These are phyloP conservation scores for Penicillium pancosmium DNA, from an alignment of 495 filamentous ascomycete genomes.

Conservation along the genomic window DNA sequence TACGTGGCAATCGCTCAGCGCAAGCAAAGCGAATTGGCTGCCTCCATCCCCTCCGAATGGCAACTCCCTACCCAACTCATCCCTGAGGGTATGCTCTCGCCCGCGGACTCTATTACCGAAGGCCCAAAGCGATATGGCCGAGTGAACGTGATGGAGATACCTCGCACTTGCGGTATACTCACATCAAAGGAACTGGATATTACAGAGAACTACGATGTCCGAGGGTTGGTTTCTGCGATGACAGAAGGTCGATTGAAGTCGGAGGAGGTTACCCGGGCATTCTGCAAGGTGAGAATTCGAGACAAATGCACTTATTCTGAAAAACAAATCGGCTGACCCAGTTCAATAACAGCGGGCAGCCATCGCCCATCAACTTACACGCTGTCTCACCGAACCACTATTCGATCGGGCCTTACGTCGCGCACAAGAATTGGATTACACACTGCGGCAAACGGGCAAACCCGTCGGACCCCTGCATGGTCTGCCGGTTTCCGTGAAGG, in stretches of 20 bases:
- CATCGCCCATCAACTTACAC: conserved; percentile 62
- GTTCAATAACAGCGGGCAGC: conserved; percentile 48
- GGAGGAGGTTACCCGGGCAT: conserved; percentile 58
- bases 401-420: conserved; percentile 61
- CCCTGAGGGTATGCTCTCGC: conserved; percentile 43
- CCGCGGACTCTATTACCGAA: conserved; percentile 43
- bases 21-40: conserved; percentile 49
- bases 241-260: conserved; percentile 48
- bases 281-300: conserved; percentile 54
- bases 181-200: conserved; percentile 56
- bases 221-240: conserved; percentile 51
- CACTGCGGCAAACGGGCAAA: conserved; percentile 48
- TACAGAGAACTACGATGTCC: conserved; percentile 59
- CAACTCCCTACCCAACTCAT: conserved; percentile 36
- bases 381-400: conserved; percentile 69
- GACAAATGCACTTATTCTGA: background rate
- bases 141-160: conserved; percentile 48
- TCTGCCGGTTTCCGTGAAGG: conserved; percentile 67
- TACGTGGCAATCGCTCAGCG: conserved; percentile 41
- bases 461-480: conserved; percentile 67
- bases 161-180: conserved; percentile 54
- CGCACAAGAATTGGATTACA: conserved; percentile 60
- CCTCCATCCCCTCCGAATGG: conserved; percentile 53
- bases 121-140: conserved; percentile 34
- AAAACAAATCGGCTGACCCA: background rate